phyloP scores from a whole-genome alignment of 371 early-diverging fungal genomes.

The Mortierella sp. region DNA sequence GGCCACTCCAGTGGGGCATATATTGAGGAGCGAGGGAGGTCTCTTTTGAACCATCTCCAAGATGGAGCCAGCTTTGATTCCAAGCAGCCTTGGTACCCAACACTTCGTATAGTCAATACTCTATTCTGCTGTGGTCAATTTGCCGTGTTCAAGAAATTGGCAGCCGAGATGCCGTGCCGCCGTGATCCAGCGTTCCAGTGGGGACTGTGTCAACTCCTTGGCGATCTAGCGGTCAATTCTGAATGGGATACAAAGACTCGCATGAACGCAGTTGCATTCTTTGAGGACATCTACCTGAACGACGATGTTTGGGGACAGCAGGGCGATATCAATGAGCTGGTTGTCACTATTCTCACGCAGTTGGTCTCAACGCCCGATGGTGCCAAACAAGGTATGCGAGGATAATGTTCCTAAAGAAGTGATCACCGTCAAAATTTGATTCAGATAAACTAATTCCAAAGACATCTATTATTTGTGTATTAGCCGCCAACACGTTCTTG shows the following conservation, averaged over 20 bases:
- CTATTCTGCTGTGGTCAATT: slow-evolving; percentile 4
- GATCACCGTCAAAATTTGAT: background rate
- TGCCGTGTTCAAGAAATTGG: background rate
- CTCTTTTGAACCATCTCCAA: background rate
- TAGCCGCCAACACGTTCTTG: background rate
- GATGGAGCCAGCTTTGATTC: background rate
- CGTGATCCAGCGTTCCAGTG: background rate
- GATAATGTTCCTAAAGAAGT: too few relatives aligned
- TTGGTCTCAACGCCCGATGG: background rate
- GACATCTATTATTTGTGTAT: too few relatives aligned
- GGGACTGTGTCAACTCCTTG: slow-evolving; percentile 9
- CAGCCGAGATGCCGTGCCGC: background rate
- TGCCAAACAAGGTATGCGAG: background rate
- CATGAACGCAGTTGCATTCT: background rate
- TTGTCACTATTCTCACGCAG: background rate
- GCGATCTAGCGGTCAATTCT: slow-evolving; percentile 4
- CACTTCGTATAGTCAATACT: slow-evolving; percentile 3
- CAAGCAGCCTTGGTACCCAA: slow-evolving; percentile 15
- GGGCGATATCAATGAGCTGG: background rate
- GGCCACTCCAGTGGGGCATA: too few relatives aligned
- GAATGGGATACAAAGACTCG: background rate
- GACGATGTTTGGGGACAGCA: slow-evolving; percentile 1
- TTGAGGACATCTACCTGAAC: slow-evolving; percentile 5
- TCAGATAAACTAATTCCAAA: background rate
- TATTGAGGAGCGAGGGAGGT: too few relatives aligned